phyloP scores from a whole-genome alignment of 495 filamentous ascomycete species.

The Friedmanniomyces endolithicus region DNA sequence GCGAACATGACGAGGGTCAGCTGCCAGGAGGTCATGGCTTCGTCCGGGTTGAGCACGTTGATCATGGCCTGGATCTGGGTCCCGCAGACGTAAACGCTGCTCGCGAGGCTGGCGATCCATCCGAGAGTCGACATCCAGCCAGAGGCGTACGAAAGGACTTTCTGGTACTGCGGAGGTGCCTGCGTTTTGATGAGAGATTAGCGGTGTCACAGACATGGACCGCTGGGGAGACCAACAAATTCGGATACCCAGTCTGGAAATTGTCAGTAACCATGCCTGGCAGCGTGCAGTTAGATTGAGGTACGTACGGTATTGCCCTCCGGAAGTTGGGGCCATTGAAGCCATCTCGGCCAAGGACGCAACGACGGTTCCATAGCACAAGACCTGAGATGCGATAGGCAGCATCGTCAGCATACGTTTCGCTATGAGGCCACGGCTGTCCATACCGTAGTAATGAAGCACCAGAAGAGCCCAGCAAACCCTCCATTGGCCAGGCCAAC shows the following conservation, averaged over 20 bases:
- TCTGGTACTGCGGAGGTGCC: constrained; percentile 34
- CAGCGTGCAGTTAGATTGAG: too few relatives aligned
- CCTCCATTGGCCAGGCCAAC: constrained; percentile 43
- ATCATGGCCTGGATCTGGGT: constrained; percentile 31
- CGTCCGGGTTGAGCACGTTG: constrained; percentile 22
- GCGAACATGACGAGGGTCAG: constrained; percentile 31
- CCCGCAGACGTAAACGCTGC: constrained; percentile 31
- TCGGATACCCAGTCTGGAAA: constrained; percentile 34
- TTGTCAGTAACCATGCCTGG: not conserved
- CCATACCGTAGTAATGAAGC: constrained; percentile 36
- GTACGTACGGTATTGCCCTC: constrained; percentile 35
- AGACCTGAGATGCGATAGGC: not conserved
- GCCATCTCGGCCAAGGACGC: constrained; percentile 45
- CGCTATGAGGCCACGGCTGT: not conserved
- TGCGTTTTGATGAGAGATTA: too few relatives aligned
- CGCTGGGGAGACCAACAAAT: constrained; percentile 13
- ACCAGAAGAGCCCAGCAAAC: constrained; percentile 46
- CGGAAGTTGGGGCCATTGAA: constrained; percentile 40
- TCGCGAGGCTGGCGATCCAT: constrained; percentile 28
- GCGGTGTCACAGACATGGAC: too few relatives aligned
- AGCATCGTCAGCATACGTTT: not conserved
- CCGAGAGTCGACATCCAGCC: constrained; percentile 41
- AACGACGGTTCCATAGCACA: constrained; percentile 39
- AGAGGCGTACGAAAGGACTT: constrained; percentile 35
- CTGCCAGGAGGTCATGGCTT: constrained; percentile 28